Evolutionary conservation across 805 yeast genomes (phyloP), one percentile per base, ranked within the genome.

Genomic region (Yarrowia phangngaensis): DNA sequence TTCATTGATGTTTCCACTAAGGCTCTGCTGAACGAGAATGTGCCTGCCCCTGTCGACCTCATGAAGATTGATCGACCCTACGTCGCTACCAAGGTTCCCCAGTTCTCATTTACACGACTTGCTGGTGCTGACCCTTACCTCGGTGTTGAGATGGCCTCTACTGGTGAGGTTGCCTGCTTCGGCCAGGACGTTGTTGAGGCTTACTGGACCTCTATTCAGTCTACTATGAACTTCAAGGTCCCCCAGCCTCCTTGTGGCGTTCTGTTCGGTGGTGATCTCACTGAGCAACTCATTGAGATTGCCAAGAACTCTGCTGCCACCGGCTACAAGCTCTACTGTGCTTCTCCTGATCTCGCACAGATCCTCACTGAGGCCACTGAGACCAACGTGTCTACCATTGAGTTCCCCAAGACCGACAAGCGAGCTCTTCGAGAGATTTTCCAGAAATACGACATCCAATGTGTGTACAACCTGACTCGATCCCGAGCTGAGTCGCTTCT

Each of bases 71-170:
- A 73, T 52, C 84, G 86, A 68, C 72, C 77, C 58, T 84, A 87
- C 62, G 97, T 90, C 63, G 97, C 97, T 43, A 84, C 94, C 50
- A 92, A 92, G 72, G 97, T 90, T 50, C 98, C 99, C 38, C 99
- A 92, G 72, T 92, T 92, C 70, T 90, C 97, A 6, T 92, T 92
- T 74, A 89, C 97, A 29, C 82, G 99, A 72, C 75, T 92, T 62
- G 97, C 97, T 14, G 99, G 98, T 57, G 99, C 99, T 43, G 99
- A 92, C 68, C 99, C 99, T 55, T 89, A 85, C 76, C 75, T 92
- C 64, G 98, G 98, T 56, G 98, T 92, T 57, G 99, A 92, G 72
- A 92, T 92, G 99, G 82, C 97, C 6, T 89, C 97, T 9, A 92
- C 99, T 46, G 99, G 99, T 68, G 99, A 92, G 71, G 84, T 92